These are phyloP conservation scores for Spiromastix sp. DNA, from an alignment of 2,329 filamentous ascomycete genomes.

Conservation along the genomic window DNA sequence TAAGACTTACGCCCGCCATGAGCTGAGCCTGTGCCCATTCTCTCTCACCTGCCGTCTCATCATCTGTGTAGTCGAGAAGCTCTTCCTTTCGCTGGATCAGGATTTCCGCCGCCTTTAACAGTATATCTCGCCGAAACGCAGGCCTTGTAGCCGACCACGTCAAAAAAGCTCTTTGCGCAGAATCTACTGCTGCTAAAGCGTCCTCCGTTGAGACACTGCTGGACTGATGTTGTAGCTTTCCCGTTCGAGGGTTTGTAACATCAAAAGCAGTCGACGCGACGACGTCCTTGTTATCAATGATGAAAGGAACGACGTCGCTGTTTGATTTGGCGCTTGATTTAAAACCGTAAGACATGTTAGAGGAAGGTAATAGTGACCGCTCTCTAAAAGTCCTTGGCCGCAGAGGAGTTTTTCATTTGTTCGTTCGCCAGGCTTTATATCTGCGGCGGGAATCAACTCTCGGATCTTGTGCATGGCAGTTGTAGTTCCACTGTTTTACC, in stretches of 20 bases:
- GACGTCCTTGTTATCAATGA: slow-evolving; percentile 35
- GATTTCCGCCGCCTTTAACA: slow-evolving; percentile 53
- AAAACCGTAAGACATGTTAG: too few relatives aligned
- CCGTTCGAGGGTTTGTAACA: slow-evolving; percentile 46
- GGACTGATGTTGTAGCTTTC: slow-evolving; percentile 44
- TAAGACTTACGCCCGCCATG: slow-evolving; percentile 20
- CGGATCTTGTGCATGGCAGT: too few relatives aligned
- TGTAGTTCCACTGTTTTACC: too few relatives aligned
- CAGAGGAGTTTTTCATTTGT: too few relatives aligned
- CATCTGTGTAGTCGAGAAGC: slow-evolving; percentile 47
- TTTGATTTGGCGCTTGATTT: too few relatives aligned
- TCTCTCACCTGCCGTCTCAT: slow-evolving; percentile 45
- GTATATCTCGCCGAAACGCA: slow-evolving; percentile 47
- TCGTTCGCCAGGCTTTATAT: too few relatives aligned
- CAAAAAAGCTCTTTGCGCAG: slow-evolving; percentile 58
- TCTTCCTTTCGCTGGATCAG: slow-evolving; percentile 52
- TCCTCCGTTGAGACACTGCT: slow-evolving; percentile 47
- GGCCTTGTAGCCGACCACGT: slow-evolving; percentile 58
- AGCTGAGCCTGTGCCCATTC: slow-evolving; percentile 28
- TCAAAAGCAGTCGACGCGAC: slow-evolving; percentile 31
- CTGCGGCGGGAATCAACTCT: too few relatives aligned
- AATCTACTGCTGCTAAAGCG: slow-evolving; percentile 45
- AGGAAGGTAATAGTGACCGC: too few relatives aligned
- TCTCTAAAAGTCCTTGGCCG: too few relatives aligned
- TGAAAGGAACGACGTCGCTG: slow-evolving; percentile 24